A percentile compares a stretch with the other conserved stretches of the same genome.
Conservation (phyloP, 1,139 yeast genomes). For the Protomyces pachydermus region DNA sequence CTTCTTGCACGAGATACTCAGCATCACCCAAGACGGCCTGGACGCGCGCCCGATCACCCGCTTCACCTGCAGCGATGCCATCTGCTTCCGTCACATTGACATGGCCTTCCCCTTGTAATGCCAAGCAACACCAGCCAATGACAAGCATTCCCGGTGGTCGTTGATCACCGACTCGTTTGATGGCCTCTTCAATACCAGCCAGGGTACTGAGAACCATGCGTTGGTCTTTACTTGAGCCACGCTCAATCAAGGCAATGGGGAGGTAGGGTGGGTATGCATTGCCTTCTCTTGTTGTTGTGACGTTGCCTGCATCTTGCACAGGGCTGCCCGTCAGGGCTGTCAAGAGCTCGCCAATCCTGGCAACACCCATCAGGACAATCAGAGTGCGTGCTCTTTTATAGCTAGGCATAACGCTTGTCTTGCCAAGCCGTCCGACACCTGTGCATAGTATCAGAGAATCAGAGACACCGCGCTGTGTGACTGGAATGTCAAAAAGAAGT, state of each 20-base stretch:
- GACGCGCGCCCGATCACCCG: slow-evolving; percentile 5
- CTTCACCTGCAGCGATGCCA: slow-evolving; percentile 8
- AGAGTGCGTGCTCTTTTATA: slow-evolving; percentile 71
- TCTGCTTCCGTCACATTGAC: slow-evolving; percentile 19
- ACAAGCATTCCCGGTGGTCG: slow-evolving; percentile 91
- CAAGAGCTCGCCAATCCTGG: slow-evolving; percentile 66
- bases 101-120: slow-evolving; percentile 35
- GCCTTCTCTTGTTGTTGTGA: slow-evolving; percentile 37
- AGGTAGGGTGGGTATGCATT: slow-evolving; percentile 64
- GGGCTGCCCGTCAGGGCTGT: slow-evolving; percentile 44
- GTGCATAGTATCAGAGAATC: slow-evolving; percentile 92
- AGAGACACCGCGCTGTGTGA: slow-evolving; percentile 87
- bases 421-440: slow-evolving; percentile 89
- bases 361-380: slow-evolving; percentile 84
- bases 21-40: slow-evolving; percentile 8
- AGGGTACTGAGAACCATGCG: slow-evolving; percentile 72
- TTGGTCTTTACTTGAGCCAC: slow-evolving; percentile 93
- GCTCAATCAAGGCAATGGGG: slow-evolving; percentile 81
- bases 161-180: slow-evolving; percentile 67
- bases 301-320: background rate
- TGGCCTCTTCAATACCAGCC: slow-evolving; percentile 61
- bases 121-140: slow-evolving; percentile 74
- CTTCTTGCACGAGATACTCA: slow-evolving; percentile 9
- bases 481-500: slow-evolving; percentile 76
- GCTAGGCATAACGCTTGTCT: slow-evolving; percentile 71